Conservation (phyloP, 768 basidiomycete species). For the Nidularia pulvinata region DNA sequence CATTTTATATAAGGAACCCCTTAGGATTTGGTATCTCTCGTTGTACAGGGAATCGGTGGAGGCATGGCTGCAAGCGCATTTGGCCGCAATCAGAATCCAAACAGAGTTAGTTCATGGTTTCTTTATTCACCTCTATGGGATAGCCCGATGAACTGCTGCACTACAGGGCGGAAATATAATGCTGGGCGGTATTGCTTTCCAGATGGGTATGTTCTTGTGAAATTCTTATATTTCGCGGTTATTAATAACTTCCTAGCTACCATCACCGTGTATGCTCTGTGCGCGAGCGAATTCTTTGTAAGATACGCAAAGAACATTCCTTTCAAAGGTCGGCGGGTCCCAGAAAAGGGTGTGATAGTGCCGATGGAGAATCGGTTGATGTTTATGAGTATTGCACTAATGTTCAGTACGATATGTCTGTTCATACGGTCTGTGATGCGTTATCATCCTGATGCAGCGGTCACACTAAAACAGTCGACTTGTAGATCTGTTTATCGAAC, state of each 20-base stretch:
- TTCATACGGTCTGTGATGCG: not conserved
- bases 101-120: slow-evolving; percentile 1
- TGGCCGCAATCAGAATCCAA: slow-evolving; percentile 10
- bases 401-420: not conserved
- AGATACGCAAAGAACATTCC: slow-evolving; percentile 34
- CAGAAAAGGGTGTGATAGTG: not conserved
- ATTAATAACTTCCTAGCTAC: slow-evolving; percentile 23
- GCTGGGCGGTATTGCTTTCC: slow-evolving; percentile 51
- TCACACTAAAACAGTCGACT: not conserved
- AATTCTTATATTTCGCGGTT: not conserved
- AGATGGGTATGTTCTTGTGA: slow-evolving; percentile 25
- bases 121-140: not conserved
- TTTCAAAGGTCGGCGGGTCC: not conserved
- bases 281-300: slow-evolving; percentile 42
- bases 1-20: not conserved
- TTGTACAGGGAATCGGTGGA: slow-evolving; percentile 58
- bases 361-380: not conserved
- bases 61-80: slow-evolving; percentile 36
- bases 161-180: slow-evolving; percentile 46
- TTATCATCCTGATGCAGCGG: not conserved
- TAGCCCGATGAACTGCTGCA: slow-evolving; percentile 1
- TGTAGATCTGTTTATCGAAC: slow-evolving; percentile 38
- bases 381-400: not conserved
- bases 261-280: slow-evolving; percentile 35
- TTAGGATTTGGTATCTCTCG: slow-evolving; percentile 47